phyloP scores from a whole-genome alignment of 1,284 basidiomycete species.

The Microbotryomycetes sp. region DNA sequence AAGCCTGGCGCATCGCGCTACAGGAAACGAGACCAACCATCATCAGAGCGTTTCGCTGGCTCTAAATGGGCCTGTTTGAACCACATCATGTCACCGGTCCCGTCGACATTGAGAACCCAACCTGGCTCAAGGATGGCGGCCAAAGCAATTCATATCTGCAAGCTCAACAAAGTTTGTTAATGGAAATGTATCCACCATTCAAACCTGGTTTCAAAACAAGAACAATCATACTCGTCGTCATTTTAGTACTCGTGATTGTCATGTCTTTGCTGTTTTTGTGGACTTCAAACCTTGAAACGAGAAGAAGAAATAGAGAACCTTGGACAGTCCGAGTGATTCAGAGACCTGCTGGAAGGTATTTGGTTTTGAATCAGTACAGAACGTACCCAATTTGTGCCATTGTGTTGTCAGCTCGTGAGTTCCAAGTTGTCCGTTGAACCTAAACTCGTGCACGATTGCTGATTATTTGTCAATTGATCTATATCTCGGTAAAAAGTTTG shows the following conservation, averaged over 20 bases:
- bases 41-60: too few species aligned
- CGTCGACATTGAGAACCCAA: neutral
- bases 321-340: conserved; percentile 5
- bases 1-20: too few species aligned
- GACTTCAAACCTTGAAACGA: neutral
- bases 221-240: neutral
- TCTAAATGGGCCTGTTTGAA: neutral
- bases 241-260: conserved; percentile 4
- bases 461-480: neutral
- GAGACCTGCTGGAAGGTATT: conserved; percentile 14
- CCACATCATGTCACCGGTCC: neutral
- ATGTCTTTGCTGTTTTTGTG: conserved; percentile 7
- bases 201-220: neutral
- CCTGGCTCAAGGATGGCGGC: neutral
- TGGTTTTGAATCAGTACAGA: conserved; percentile 13
- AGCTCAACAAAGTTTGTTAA: neutral
- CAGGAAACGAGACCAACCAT: too few species aligned
- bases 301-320: neutral
- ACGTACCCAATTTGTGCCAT: conserved; percentile 12
- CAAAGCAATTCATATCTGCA: neutral
- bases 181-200: conserved; percentile 17
- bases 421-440: neutral
- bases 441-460: too few species aligned
- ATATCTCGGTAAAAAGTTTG: neutral
- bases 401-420: conserved; percentile 1